Evolutionary conservation across 2,329 filamentous ascomycete genomes (phyloP).

Genomic region (Claviceps quebecensis): DNA sequence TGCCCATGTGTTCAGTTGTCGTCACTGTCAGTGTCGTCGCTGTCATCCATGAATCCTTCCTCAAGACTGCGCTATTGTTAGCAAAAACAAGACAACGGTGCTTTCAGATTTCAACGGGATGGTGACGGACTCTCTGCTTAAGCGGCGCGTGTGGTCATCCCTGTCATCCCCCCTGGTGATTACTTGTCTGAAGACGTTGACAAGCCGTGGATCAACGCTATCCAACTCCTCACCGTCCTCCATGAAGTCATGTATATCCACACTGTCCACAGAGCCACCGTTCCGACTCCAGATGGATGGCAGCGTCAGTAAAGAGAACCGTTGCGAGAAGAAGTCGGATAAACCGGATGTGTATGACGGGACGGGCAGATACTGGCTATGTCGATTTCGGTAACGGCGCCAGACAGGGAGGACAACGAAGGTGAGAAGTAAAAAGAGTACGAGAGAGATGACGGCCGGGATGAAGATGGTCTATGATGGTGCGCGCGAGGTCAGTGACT

Average conservation of each 20-base stretch:
- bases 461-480: conserved; percentile 48
- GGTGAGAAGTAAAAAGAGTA: conserved; percentile 51
- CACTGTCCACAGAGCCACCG: conserved; percentile 25
- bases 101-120: background rate
- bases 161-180: conserved; percentile 27
- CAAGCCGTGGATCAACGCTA: conserved; percentile 38
- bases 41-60: conserved; percentile 31
- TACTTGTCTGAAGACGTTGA: conserved; percentile 23
- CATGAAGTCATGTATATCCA: conserved; percentile 25
- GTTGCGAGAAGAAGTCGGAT: conserved; percentile 31
- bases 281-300: conserved; percentile 36
- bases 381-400: conserved; percentile 55
- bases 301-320: conserved; percentile 17
- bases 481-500: conserved; percentile 3
- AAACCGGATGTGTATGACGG: conserved; percentile 41
- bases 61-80: conserved; percentile 9
- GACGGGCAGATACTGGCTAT: conserved; percentile 60
- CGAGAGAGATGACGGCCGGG: conserved; percentile 55
- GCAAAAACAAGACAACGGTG: conserved; percentile 4
- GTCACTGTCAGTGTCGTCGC: conserved; percentile 29
- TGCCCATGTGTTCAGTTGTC: conserved; percentile 19
- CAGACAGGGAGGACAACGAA: conserved; percentile 55
- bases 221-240: conserved; percentile 55
- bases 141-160: conserved; percentile 39
- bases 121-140: conserved; percentile 56